Base-by-base conservation (phyloP, 495 filamentous ascomycete species). In the Aspergillus bridgeri region DNA sequence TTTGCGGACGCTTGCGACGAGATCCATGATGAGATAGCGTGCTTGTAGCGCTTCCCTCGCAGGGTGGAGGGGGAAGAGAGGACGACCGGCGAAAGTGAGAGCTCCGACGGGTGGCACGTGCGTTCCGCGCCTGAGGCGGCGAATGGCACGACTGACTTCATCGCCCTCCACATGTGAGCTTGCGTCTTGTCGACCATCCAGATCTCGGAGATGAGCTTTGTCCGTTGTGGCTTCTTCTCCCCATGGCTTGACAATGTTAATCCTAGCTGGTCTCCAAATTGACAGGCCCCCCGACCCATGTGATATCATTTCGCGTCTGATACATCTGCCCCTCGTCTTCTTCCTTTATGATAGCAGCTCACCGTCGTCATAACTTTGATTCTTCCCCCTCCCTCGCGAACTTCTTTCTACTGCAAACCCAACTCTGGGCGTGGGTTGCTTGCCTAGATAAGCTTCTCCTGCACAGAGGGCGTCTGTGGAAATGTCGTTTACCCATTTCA, bases 1-100 rank as follows among this genome's bases (percentile, higher is more conserved):
- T 77, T 98, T 98, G 61, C 92, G 89, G 50, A 98, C 85, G 20
- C 89, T 86, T 25, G 93, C 90, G 51, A 98, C 84, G 52, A 98
- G 85, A 82, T 98, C 94, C 94, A 98, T 98, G 51, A 46, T 73
- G 58, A 21, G 17, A 20, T 9, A 25, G n/a, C 17, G 9, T 27
- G 25, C 7, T 27, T 29, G 27, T 29, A n/a, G n/a, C n/a, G n/a
- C n/a, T 29, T 7, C 3, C 5, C 3, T 3, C 27, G 1, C 2
- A 9, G 27, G 2, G 27, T 3, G 42, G 29, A 3, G 45, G 44
- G 22, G 11, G 27, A 9, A 29, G 11, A 29, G 33, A 15, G 7
- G 33, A 33, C 29, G 29, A 33, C 29, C 25, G 25, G 7, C 25
- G 25, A 29, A 29, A 29, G 33, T 38, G 33, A 38, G 33, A 38